Evolutionary conservation across 148 eudicot species (phyloP), one percentile per base, ranked within the genome.

Genomic region (Rhododendron williamsianum): DNA sequence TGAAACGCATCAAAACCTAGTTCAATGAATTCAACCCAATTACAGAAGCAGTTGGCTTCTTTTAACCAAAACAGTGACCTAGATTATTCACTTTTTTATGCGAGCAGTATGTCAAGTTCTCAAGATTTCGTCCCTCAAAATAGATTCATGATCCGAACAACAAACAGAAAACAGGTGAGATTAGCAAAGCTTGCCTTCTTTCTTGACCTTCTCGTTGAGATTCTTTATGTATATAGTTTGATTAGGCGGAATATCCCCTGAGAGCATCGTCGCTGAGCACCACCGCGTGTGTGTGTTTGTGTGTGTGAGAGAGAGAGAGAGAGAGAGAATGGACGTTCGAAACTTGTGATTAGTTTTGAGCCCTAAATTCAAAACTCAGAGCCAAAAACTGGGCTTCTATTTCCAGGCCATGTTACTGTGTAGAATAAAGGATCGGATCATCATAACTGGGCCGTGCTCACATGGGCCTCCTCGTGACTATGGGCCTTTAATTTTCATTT

Each of bases 151-250:
- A 15, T 73, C 23, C 0, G 10, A 36, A 73, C 7, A 4, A 27
- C 30, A 11, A 69, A 30, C 4, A 41, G 2, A 41, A 41, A 76
- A 76, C 15, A 41, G 12, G 25, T 36, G 23, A 41, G 80, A 76
- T 76, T 18, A 76, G 1, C 33, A 15, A 48, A 19, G 9, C 36
- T 23, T 85, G 54, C 87, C 87, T 85, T 85, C 83, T 85, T 85
- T 85, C 82, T 85, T 85, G 83, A 85, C 87, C 78, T 85, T 85
- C 67, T 85, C 87, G 51, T 85, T 85, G 83, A 85, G 87, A 85
- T 85, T 85, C 60, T 80, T 85, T 12, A 85, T 85, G 76, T 85
- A 85, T 67, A 85, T 80, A 0, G 87, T 46, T 52, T 85, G 87
- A 69, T 71, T 85, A 48, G 87, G 87, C 51, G 78, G 83, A 67